Base-by-base conservation (phyloP, 2,329 filamentous ascomycete species). In the Pyrenophora teres region DNA sequence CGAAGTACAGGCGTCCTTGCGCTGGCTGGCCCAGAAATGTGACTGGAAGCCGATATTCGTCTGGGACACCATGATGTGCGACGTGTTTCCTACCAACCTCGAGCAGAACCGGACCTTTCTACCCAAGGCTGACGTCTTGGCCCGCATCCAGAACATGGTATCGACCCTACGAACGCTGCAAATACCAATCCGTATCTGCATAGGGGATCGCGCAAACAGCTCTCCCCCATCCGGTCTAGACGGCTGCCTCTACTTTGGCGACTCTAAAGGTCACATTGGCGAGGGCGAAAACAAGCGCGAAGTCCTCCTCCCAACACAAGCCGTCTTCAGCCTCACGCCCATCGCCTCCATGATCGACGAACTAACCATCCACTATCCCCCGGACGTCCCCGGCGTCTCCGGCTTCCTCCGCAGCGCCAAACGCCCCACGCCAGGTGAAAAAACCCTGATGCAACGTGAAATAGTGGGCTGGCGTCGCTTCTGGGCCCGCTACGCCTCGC, bases 51-150 rank as follows among this genome's bases (percentile, higher is more conserved):
- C 71, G 0, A 63, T 70, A 9, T 56, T 73, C 1, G 58, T 64
- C 7, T 73, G 70, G 71, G 69, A 71, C 15, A 59, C 37, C 25
- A 65, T 73, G 67, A 71, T 72, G 69, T 72, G 67, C 45, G 71
- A 73, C 38, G 70, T 69, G 2, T 73, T 73, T 30, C 71, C 71
- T 5, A 65, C 62, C 1, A 73, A 73, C 42, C 59, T 72, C 13
- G 68, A 70, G 42, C 59, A 63, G 8, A 63, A 42, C 31, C 57
- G 64, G 31, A 61, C 60, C 1, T 62, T 70, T 36, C 61, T 70
- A 4, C 65, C 68, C 3, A 73, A 72, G 45, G 47, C 56, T 12
- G 67, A 73, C 15, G 60, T 72, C 12, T 36, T 73, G 5, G 57
- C 58, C 5, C 64, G 68, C 21, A 70, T 73, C 35, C 59, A 64